Base-by-base conservation (phyloP, 352 stramenopile species). In the Blastocystis sp. region DNA sequence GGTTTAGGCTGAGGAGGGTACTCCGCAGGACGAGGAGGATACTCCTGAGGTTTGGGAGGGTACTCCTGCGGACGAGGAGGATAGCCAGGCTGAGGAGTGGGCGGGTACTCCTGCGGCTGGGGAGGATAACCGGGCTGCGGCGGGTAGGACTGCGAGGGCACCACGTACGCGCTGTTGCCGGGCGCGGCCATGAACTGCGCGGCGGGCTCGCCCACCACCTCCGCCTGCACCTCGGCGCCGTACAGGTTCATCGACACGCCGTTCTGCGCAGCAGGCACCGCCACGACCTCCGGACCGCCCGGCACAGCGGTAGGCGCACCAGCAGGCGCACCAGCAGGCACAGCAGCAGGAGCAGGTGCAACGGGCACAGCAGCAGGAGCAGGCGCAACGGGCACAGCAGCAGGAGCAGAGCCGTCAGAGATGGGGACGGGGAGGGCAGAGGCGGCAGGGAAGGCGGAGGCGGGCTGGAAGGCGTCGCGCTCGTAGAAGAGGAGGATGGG, bases 401-500 rank as follows among this genome's bases (percentile, higher is more conserved):
- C 60, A 10, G 19, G 19, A 65, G 9, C 21, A 23, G 60, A 10
- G 7, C 9, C 21, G 19, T 23, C 1, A 34, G 21, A 34, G 38
- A 43, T 14, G 40, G 67, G 38, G 52, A 59, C 28, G 10, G 67
- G 34, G 11, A 52, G 56, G 38, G 38, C 67, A 34, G 67, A 2
- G 38, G 48, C 14, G 5, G 48, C 5, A 7, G 23, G 71, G 2
- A n/a, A 9, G 11, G 71, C n/a, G 48, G 34, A n/a, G 48, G 48
- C 69, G 2, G 71, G 3, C 41, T 52, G 41, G 5, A 45, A 1
- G 45, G 60, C 17, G 48, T 28, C 74, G 48, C 34, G 43, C 17
- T 69, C 34, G 43, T 84, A 84, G 60, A 84, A 84, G 38, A 84
- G 40, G 0, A 84, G 74, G 28, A 84, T 45, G 21, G 74, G 74